Evolutionary conservation across 106 monocot genomes (phyloP), one percentile per base, ranked within the genome.

Genomic region (Vanilla planifolia): DNA sequence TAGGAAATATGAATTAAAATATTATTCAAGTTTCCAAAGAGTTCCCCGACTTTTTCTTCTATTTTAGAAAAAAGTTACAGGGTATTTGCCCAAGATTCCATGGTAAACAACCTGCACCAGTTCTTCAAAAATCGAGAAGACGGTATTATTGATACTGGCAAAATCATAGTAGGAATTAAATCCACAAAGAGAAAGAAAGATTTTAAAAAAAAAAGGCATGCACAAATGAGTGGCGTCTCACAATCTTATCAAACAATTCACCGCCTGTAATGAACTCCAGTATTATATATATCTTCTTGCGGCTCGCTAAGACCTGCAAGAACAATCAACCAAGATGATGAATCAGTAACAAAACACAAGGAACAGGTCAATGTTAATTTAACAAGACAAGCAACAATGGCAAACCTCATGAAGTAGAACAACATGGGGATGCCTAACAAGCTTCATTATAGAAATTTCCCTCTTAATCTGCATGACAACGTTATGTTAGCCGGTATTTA

Each of bases 381-480:
- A 26, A 14, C 53, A 53, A 3, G 0, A 4, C 16, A 55, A 33
- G 32, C 55, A 55, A 15, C 14, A 39, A 53, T 61, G 17, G 15
- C 57, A 67, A 58, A 89, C 94, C 83, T 95, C 95, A 64, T 86
- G 79, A 60, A 95, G 60, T 29, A 86, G 73, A 40, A 90, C 95
- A 42, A 95, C 87, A 70, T 81, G 48, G 3, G 86, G 95, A 70
- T 95, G 95, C 50, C 95, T 74, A 6, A 95, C 95, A 65, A 95
- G 86, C 74, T 90, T 95, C 95, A 95, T 95, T 47, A 95, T 84
- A 5, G 95, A 95, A 56, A 95, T 95, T 60, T 95, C 95, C 46
- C 80, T 80, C 73, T 90, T 90, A 21, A 95, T 90, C 94, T 94
- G 82, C 35, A 57, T 20, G 28, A 19, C 35, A 57, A 57, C 4